Base-by-base conservation (phyloP, 169 alveolate species). In the Eimeria brunetti region DNA sequence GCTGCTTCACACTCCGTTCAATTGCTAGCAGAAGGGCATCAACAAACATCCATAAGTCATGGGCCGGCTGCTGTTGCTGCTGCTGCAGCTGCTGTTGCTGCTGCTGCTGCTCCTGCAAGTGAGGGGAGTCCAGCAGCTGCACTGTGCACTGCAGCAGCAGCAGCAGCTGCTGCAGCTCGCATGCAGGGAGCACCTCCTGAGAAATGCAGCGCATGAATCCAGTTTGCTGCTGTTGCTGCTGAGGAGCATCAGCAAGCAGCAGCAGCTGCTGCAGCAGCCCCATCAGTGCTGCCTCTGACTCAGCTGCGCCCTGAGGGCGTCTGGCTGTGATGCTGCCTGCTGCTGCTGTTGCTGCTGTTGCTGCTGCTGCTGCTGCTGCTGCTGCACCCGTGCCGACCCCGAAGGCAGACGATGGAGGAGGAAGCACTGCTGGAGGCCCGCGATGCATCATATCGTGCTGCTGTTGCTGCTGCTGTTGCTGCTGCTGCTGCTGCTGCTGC, bases 251-350 rank as follows among this genome's bases (percentile, higher is more conserved):
- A 38, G 67, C 88, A 22, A 78, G 88, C 88, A 78, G 88, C 14
- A 78, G 88, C 88, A 49, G 67, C 64, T 78, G 64, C 22, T 78
- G 88, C 88, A 78, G 88, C 88, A 78, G 88, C 64, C 88, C 44
- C 88, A 78, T 64, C 38, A 78, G 44, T 67, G 36, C 67, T 49
- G 64, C 64, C 60, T 78, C 88, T 7, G 67, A 78, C 44, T 78
- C 88, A 9, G 88, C 46, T 44, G 88, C 22, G 12, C 18, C 30
- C 36, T 5, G 46, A 38, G n/a, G 33, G 33, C 14, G 5, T 33
- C 9, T 12, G n/a, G 56, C 44, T 36, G 83, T 41, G n/a, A 20
- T 9, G 33, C 51, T 78, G 24, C 88, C 56, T 46, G 58, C 67
- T 46, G 41, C 67, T 18, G 88, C 67, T 78, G 64, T 38, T 78